Percentiles rank a stretch among this genome's conserved stretches.
Conservation (phyloP, 768 basidiomycete genomes). For the Mycena galericulata region DNA sequence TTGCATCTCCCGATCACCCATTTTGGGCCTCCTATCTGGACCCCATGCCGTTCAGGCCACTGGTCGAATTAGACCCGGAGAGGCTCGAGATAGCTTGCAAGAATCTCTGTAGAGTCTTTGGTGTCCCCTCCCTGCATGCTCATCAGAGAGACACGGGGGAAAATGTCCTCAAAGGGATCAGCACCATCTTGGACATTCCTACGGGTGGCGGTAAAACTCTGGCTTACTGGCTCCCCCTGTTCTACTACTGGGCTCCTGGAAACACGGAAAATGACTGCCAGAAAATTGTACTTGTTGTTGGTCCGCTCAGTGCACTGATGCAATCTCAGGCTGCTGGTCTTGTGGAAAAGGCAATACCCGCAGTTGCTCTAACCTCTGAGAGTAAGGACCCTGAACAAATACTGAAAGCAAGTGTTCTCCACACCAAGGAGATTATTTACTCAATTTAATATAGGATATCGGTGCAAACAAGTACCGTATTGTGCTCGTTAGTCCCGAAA, state of each 20-base stretch:
- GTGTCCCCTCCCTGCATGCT: neutral
- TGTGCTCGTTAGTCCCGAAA: conserved; percentile 28
- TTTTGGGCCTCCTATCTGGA: neutral
- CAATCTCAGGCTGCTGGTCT: conserved; percentile 11
- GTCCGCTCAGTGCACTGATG: conserved; percentile 30
- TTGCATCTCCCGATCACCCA: neutral
- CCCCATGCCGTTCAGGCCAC: conserved; percentile 18
- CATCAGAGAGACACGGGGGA: conserved; percentile 4
- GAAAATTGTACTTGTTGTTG: conserved; percentile 28
- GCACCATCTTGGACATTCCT: conserved; percentile 22
- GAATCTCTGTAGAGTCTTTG: neutral
- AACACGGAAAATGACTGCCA: conserved; percentile 10
- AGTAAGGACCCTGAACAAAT: neutral
- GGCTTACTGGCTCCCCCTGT: conserved; percentile 30
- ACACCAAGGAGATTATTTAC: neutral
- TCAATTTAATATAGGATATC: neutral
- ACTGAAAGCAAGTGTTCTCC: neutral
- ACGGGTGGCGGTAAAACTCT: conserved; percentile 35
- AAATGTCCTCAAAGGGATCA: conserved; percentile 16
- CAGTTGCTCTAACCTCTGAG: conserved; percentile 5
- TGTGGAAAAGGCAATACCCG: neutral
- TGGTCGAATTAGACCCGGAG: conserved; percentile 8
- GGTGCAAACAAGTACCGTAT: conserved; percentile 28
- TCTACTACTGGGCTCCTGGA: conserved; percentile 31
- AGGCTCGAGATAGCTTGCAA: neutral